A percentile compares a stretch with the other conserved stretches of the same genome.
Conservation (phyloP, 805 yeast species). For the Kuraishia molischiana region DNA sequence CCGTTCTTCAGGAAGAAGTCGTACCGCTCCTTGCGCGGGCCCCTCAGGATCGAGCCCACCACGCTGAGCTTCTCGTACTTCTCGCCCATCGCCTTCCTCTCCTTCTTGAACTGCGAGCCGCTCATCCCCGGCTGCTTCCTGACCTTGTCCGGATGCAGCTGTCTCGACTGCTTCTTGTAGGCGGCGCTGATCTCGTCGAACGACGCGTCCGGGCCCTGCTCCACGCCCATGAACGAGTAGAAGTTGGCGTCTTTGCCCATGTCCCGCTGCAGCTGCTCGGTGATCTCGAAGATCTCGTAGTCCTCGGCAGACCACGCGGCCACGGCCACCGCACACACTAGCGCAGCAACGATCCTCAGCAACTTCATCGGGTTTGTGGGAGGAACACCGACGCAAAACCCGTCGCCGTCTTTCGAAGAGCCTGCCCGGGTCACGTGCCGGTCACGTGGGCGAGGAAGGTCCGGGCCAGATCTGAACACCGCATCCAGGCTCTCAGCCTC, state of each 20-base stretch:
- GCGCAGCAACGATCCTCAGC: constrained; percentile 1
- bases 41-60: constrained; percentile 65
- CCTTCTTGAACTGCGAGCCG: constrained; percentile 13
- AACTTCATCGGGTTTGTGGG: no score
- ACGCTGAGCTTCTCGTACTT: constrained; percentile 71
- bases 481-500: no score
- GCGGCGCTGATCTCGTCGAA: constrained; percentile 50
- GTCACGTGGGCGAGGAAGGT: no score
- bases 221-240: constrained; percentile 55
- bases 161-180: constrained; percentile 60
- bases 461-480: no score
- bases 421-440: no score
- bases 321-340: not conserved
- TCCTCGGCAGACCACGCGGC: constrained; percentile 39
- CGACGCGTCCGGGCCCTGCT: constrained; percentile 29
- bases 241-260: constrained; percentile 53
- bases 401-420: no score
- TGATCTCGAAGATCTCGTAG: constrained; percentile 69
- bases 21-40: constrained; percentile 57
- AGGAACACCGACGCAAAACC: no score
- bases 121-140: constrained; percentile 22
- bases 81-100: constrained; percentile 45
- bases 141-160: constrained; percentile 81
- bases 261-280: constrained; percentile 51
- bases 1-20: constrained; percentile 80